Evolutionary conservation across 139 green algal genomes (phyloP), one percentile per base, ranked within the genome.

Genomic region (Closterium sp.): DNA sequence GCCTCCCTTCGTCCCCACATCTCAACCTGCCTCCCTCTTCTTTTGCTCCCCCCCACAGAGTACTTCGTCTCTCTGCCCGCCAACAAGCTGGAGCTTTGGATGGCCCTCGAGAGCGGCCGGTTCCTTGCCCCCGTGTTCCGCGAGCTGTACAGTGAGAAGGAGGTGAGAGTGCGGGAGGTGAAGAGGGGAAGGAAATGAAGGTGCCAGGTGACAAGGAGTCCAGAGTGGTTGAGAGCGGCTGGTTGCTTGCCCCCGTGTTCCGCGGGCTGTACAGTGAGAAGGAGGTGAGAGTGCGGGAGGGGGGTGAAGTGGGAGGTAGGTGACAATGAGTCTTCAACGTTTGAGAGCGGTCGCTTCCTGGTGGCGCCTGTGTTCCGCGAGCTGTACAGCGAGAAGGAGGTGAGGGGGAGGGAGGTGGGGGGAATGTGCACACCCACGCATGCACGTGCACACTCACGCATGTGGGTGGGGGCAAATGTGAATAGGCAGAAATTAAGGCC

Each of bases 71-170:
- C 88, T 1, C 94, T 99, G 85, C 97, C 96, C 0, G 85, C 94
- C 87, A 97, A 97, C 85, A 95, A 95, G 93, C 88, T 95, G 31
- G 93, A 95, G 93, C 79, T 98, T 62, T 99, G 97, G 97, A 98
- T 99, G 95, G 97, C 97, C 5, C 90, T 99, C 70, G 97, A 99
- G 95, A 94, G 95, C 17, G 96, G 97, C 86, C 95, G 97, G 29
- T 98, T 99, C 92, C 95, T 96, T 89, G 95, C 92, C 7, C 95
- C 96, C 1, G 96, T 97, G 19, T 98, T 97, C 95, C 93, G 97
- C 1, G 50, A 94, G 29, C 91, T 95, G 62, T 98, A 99, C 95
- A 93, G 22, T 28, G 97, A 99, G 93, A 99, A 99, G 95, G 86
- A 93, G 42, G 97, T 93, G 90, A 70, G 45, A 19, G 6, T 70